A percentile compares a stretch with the other conserved stretches of the same genome.
Evolutionary conservation across 768 basidiomycete species (phyloP).

Genomic region (Rhodosporidiobolus sp.): DNA sequence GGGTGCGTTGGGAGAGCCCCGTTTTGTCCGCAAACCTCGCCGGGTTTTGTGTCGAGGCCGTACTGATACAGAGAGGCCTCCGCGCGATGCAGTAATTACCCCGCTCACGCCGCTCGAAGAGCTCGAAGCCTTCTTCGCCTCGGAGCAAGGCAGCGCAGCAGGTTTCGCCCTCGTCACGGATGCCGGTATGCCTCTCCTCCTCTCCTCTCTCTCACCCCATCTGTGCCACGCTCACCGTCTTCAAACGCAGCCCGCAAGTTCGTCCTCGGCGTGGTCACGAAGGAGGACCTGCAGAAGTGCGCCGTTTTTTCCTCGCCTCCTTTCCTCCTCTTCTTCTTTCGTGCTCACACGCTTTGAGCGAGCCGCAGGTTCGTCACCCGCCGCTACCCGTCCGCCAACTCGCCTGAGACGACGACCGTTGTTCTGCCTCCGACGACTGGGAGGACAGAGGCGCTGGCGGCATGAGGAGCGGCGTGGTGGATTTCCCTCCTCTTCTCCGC

Average conservation of each 20-base stretch:
- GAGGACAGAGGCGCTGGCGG: too few relatives aligned
- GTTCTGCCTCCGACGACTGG: too few relatives aligned
- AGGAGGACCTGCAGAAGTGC: constrained; percentile 20
- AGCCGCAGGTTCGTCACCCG: background rate
- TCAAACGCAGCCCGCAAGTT: constrained; percentile 14
- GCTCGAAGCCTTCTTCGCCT: constrained; percentile 47
- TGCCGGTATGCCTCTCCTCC: background rate
- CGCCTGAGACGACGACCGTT: background rate
- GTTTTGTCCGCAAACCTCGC: background rate
- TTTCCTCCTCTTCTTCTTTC: background rate
- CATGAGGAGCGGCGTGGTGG: too few relatives aligned
- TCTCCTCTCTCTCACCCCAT: accelerated
- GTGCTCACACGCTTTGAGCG: background rate
- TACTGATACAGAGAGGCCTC: background rate
- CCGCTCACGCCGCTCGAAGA: constrained; percentile 49
- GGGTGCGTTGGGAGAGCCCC: background rate
- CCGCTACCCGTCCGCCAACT: constrained; percentile 1
- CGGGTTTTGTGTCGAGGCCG: too few relatives aligned
- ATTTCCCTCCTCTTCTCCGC: too few relatives aligned
- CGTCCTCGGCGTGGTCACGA: constrained; percentile 24
- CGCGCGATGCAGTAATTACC: constrained; percentile 42
- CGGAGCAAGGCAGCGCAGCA: constrained; percentile 13
- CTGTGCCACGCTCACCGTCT: background rate
- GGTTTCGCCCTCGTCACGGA: constrained; percentile 48
- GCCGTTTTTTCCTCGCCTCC: background rate